Percentiles rank a stretch among this genome's conserved stretches.
Conservation (phyloP, 345 rosid species). For the Limnanthes douglasii region DNA sequence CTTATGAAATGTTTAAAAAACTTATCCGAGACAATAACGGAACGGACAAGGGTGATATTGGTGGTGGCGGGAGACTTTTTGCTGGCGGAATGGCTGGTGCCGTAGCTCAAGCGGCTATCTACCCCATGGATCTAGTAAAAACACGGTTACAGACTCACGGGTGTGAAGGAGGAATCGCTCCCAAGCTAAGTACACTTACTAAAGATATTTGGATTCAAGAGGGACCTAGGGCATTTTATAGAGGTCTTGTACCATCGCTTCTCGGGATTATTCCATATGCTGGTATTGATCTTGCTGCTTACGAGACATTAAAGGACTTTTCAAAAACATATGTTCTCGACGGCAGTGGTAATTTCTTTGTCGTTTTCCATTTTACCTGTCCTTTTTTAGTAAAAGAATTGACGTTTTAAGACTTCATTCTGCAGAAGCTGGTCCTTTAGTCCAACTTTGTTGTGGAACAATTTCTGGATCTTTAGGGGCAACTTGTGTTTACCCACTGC, state of each 20-base stretch:
- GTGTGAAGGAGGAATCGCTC: constrained; percentile 57
- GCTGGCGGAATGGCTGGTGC: constrained; percentile 97
- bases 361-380: background rate
- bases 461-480: constrained; percentile 90
- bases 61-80: constrained; percentile 66
- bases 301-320: constrained; percentile 81
- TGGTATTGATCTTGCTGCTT: constrained; percentile 93
- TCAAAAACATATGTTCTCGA: constrained; percentile 55
- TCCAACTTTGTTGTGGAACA: constrained; percentile 87
- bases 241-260: constrained; percentile 83
- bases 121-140: constrained; percentile 94
- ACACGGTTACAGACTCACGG: constrained; percentile 77
- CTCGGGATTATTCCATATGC: constrained; percentile 91
- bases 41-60: constrained; percentile 40
- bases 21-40: constrained; percentile 28
- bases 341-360: constrained; percentile 40
- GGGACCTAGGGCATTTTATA: constrained; percentile 91
- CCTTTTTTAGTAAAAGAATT: constrained; percentile 6
- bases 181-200: constrained; percentile 43
- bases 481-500: constrained; percentile 88
- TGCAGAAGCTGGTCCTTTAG: constrained; percentile 76
- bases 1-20: constrained; percentile 67
- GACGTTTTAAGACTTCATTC: too few relatives aligned
- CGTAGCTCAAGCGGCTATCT: constrained; percentile 78
- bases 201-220: constrained; percentile 77